These are phyloP conservation scores for Letharia columbiana DNA, from an alignment of 495 filamentous ascomycete genomes.

Conservation along the genomic window DNA sequence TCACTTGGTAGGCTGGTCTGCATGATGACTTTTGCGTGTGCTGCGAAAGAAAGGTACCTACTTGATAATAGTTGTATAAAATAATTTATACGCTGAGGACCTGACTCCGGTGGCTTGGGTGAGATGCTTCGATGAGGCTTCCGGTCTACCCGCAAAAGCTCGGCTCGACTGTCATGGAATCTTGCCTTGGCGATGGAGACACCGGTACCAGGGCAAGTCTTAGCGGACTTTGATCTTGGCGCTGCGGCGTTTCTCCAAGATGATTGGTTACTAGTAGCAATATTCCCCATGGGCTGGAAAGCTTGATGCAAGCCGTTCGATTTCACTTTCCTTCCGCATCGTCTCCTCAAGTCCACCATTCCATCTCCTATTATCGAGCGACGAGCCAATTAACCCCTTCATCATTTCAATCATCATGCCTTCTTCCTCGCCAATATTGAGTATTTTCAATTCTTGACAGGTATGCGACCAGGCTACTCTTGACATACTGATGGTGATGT, in stretches of 20 bases:
- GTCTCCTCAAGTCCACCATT: neutral
- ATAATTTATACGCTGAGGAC: neutral
- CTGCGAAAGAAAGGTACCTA: neutral
- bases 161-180: neutral
- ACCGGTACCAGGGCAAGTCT: neutral
- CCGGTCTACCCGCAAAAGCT: neutral
- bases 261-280: neutral
- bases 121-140: neutral
- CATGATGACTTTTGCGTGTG: conserved; percentile 1
- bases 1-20: neutral
- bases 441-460: neutral
- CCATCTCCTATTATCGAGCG: neutral
- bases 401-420: neutral
- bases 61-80: too few species aligned
- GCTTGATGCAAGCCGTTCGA: neutral
- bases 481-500: neutral
- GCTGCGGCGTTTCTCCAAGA: too few species aligned
- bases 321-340: neutral
- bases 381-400: neutral
- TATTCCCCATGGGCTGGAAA: neutral
- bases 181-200: too few species aligned
- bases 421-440: neutral
- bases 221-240: neutral
- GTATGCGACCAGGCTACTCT: neutral
- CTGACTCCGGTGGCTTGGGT: too few species aligned